These are phyloP conservation scores for Aleurites moluccanus DNA, from an alignment of 441 rosid genomes.

Conservation along the genomic window DNA sequence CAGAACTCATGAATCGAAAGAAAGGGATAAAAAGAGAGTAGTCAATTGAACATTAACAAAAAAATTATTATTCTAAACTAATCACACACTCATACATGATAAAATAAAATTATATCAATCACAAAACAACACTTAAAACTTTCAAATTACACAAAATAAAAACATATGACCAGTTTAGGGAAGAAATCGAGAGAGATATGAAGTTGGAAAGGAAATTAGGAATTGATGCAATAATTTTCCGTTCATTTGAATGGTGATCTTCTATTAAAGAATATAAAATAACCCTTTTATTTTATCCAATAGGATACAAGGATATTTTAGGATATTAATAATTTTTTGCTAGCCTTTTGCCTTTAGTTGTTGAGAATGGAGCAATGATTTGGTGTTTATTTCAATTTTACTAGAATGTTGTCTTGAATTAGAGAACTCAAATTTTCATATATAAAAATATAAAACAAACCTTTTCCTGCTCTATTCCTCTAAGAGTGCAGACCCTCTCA, in stretches of 20 bases:
- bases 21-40: background rate
- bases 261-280: background rate
- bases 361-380: background rate
- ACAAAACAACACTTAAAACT: background rate
- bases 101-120: background rate
- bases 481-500: conserved; percentile 57
- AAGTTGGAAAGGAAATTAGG: background rate
- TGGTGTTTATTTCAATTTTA: background rate
- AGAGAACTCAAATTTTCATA: background rate
- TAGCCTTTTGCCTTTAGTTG: background rate
- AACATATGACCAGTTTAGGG: background rate
- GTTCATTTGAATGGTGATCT: background rate
- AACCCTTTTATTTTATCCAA: background rate
- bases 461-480: conserved; percentile 57
- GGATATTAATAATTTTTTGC: background rate
- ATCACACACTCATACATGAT: background rate
- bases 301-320: background rate
- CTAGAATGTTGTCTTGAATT: background rate
- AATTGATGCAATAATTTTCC: background rate
- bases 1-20: too few relatives aligned
- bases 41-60: background rate
- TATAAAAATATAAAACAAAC: conserved; percentile 35
- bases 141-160: too few relatives aligned
- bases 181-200: background rate
- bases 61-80: background rate